These are phyloP conservation scores for Leucaena leucocephala DNA, from an alignment of 306 rosid species.

Conservation along the genomic window DNA sequence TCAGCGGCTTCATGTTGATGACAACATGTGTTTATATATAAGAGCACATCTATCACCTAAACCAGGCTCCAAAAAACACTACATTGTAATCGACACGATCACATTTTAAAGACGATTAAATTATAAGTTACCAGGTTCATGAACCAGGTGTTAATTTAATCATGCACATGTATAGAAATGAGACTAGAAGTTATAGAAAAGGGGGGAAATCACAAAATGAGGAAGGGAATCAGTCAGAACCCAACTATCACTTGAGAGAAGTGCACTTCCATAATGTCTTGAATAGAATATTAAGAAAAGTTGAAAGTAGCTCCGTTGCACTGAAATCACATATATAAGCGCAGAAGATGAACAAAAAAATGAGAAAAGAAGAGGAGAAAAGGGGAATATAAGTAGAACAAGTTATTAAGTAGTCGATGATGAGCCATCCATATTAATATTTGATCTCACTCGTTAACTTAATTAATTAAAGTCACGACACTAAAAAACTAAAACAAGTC, in stretches of 20 bases:
- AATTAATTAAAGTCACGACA: neutral
- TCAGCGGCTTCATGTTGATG: neutral
- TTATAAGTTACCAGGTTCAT: neutral
- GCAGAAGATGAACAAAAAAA: conserved; percentile 5
- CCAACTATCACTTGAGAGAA: neutral
- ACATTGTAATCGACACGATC: neutral
- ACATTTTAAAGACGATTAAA: neutral
- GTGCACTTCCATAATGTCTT: neutral
- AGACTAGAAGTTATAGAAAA: neutral
- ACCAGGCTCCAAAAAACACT: neutral
- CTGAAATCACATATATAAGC: neutral
- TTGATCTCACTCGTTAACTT: neutral
- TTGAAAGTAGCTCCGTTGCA: neutral
- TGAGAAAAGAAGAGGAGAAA: neutral
- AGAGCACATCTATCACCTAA: neutral
- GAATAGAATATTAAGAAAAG: neutral
- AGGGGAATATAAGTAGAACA: neutral
- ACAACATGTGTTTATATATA: neutral
- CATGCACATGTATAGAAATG: neutral
- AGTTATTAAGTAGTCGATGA: neutral
- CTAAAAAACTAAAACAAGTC: neutral
- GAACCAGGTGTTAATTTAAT: neutral
- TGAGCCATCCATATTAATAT: neutral
- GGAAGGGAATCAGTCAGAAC: conserved; percentile 6
- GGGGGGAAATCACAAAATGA: neutral